Evolutionary conservation across 768 basidiomycete genomes (phyloP), one percentile per base, ranked within the genome.

Genomic region (Lactarius akahatsu): DNA sequence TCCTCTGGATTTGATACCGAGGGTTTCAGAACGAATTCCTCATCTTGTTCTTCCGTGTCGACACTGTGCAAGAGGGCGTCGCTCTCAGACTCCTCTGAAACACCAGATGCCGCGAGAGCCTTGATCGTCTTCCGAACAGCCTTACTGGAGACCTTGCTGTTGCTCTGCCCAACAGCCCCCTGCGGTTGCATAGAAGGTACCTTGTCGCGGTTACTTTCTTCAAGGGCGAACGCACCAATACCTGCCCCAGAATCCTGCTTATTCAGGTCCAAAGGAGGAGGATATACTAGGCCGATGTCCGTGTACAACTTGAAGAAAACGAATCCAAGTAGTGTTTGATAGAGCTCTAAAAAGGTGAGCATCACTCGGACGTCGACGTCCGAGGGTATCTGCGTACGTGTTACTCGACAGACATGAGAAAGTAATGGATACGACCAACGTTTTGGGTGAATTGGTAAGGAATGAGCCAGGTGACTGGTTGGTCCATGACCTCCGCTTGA

Each of bases 321-420:
- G 74, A 99, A 99, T 7, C 93, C 94, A 34, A 98, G 86, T 10
- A 98, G 80, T 1, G 96, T 98, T 78, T 98, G 95, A 77, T 99
- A 98, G 11, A 99, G 85, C 76, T 99, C 97, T 72, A 99, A 80
- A 81, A 99, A 99, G 8, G 97, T 99, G 67, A 97, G 78, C 89
- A 99, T 95, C 59, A 99, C 97, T 52, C 97, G 91, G 74, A 97
- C 89, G 76, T 99, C 97, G 63, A 99, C 96, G 74, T 98, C 96
- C 41, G 87, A 77, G 8, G 97, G 97, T 68, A 98, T 88, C 94
- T 98, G 70, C 1, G 26, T 63, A 15, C 41, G 13, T 8, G 57
- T 67, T 55, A 67, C 41, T 50, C 26, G 32, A 55, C n/a, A 20
- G 18, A 30, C 34, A 34, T 38, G 63, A 67, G 69, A 40, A 45